Conservation (phyloP, 208 protist genomes). For the Leishmania tropica region DNA sequence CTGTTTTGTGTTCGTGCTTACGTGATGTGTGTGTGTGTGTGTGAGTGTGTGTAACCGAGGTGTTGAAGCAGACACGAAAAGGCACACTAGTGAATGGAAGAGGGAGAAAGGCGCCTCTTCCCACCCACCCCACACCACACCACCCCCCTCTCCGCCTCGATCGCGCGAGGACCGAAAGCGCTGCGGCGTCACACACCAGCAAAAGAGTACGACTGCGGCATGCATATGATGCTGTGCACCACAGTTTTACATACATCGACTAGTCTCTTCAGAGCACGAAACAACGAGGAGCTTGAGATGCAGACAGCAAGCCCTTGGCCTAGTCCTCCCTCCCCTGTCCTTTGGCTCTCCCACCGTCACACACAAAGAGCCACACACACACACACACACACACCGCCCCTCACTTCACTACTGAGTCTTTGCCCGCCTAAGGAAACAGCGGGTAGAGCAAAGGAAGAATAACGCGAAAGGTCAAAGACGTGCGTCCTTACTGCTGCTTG, state of each 20-base stretch:
- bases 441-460: not conserved
- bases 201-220: not conserved
- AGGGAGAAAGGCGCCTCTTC: not conserved
- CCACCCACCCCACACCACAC: not conserved
- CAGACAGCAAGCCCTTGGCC: not conserved
- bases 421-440: not conserved
- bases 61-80: not conserved
- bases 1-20: not conserved
- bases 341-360: not conserved
- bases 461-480: conserved; percentile 7
- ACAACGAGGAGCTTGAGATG: not conserved
- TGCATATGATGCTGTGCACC: not conserved
- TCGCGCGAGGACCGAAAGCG: not conserved
- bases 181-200: not conserved
- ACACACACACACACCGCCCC: not conserved
- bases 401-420: not conserved
- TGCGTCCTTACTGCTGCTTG: conserved; percentile 55
- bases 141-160: not conserved
- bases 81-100: not conserved
- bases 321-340: not conserved
- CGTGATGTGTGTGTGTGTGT: not conserved
- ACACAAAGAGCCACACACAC: not conserved
- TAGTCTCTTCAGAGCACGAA: not conserved
- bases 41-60: not conserved
- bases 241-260: not conserved